phyloP scores from a whole-genome alignment of 495 filamentous ascomycete species.

The Talaromyces proteolyticus region DNA sequence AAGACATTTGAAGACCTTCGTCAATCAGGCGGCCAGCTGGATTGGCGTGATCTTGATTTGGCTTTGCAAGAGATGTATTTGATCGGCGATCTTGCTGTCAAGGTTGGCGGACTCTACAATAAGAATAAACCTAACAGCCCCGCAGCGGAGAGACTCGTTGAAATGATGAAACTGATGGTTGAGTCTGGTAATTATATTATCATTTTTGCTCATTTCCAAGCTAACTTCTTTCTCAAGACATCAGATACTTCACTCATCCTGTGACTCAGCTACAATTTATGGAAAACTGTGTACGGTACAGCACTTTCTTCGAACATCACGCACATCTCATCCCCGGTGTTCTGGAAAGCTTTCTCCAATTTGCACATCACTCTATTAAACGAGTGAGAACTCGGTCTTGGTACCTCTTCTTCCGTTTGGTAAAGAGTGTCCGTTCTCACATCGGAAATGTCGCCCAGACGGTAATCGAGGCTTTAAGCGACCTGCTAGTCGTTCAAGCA shows the following conservation, averaged over 20 bases:
- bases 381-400: slow-evolving; percentile 86
- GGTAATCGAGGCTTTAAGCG: slow-evolving; percentile 81
- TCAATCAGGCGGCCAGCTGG: slow-evolving; percentile 62
- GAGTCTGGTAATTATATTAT: slow-evolving; percentile 61
- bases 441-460: slow-evolving; percentile 85
- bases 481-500: slow-evolving; percentile 84
- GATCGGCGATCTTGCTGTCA: slow-evolving; percentile 90
- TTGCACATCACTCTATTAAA: slow-evolving; percentile 80
- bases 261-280: slow-evolving; percentile 93
- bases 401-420: slow-evolving; percentile 91
- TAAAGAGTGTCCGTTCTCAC: slow-evolving; percentile 77
- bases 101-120: slow-evolving; percentile 71
- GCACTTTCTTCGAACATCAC: slow-evolving; percentile 84
- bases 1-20: slow-evolving; percentile 74
- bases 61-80: slow-evolving; percentile 94
- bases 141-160: slow-evolving; percentile 70
- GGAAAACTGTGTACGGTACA: slow-evolving; percentile 95
- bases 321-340: slow-evolving; percentile 71
- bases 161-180: slow-evolving; percentile 92
- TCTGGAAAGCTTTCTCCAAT: slow-evolving; percentile 85
- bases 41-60: slow-evolving; percentile 94
- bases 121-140: slow-evolving; percentile 73
- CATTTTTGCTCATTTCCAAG: neutral
- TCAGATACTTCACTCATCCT: slow-evolving; percentile 81
- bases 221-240: slow-evolving; percentile 43